A percentile compares a stretch with the other conserved stretches of the same genome.
Conservation (phyloP, 2,329 filamentous ascomycete species). For the Paraphaeosphaeria sporulosa region DNA sequence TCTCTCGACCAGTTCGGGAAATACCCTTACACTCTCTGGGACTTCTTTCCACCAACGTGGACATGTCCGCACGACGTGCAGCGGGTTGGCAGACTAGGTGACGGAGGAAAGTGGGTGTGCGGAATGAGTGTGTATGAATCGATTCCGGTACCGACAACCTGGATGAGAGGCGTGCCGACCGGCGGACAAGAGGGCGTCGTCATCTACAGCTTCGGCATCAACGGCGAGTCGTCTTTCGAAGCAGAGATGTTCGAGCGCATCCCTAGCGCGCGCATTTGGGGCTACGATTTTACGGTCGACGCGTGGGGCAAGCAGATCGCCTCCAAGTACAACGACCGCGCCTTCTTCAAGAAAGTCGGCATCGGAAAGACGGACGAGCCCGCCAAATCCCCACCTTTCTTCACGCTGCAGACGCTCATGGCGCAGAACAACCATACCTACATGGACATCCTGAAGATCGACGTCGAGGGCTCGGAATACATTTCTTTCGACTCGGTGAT, state of each 20-base stretch:
- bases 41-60: constrained; percentile 44
- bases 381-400: constrained; percentile 32
- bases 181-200: constrained; percentile 33
- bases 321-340: constrained; percentile 20
- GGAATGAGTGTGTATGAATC: constrained; percentile 44
- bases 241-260: constrained; percentile 44
- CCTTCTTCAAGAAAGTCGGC: constrained; percentile 41
- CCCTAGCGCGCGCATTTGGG: constrained; percentile 42
- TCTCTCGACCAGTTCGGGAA: constrained; percentile 33
- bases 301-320: constrained; percentile 42
- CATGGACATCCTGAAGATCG: constrained; percentile 46
- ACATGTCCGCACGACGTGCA: constrained; percentile 45
- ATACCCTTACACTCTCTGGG: constrained; percentile 44
- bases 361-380: constrained; percentile 37
- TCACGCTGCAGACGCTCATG: constrained; percentile 39
- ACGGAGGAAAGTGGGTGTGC: constrained; percentile 47
- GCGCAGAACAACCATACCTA: constrained; percentile 43
- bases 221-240: constrained; percentile 45
- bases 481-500: constrained; percentile 40
- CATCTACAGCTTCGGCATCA: constrained; percentile 45
- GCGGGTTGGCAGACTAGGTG: constrained; percentile 40
- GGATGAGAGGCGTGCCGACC: constrained; percentile 16
- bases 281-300: constrained; percentile 43
- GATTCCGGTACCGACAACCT: constrained; percentile 26
- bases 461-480: constrained; percentile 44